Evolutionary conservation across 192 early-diverging fungal genomes (phyloP).

Genomic region (Rhizoclosmatium globosum): DNA sequence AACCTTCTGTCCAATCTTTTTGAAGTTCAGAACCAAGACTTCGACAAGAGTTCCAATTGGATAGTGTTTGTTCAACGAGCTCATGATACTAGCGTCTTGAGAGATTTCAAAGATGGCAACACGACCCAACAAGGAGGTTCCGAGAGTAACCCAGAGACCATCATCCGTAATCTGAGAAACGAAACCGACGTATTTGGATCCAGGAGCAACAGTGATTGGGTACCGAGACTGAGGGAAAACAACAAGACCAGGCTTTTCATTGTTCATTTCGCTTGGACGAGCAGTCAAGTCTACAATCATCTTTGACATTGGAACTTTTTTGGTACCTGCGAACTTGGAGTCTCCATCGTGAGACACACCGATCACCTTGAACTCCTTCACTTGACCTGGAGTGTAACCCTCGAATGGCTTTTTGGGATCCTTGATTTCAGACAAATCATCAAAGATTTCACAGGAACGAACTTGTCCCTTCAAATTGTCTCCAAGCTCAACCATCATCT

Average conservation of each 20-base stretch:
- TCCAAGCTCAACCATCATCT: constrained; percentile 70
- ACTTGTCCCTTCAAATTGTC: constrained; percentile 77
- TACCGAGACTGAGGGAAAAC: constrained; percentile 13
- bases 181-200: constrained; percentile 45
- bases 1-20: constrained; percentile 19
- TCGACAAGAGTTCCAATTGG: constrained; percentile 40
- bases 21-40: constrained; percentile 40
- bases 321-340: constrained; percentile 19
- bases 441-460: constrained; percentile 75
- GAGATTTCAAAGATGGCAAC: constrained; percentile 46
- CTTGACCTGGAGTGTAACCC: constrained; percentile 45
- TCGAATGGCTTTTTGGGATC: constrained; percentile 52
- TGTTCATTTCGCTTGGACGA: constrained; percentile 47
- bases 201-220: constrained; percentile 38
- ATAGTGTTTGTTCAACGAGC: constrained; percentile 44
- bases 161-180: constrained; percentile 47
- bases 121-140: constrained; percentile 46
- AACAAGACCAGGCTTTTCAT: constrained; percentile 39
- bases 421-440: constrained; percentile 46
- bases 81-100: constrained; percentile 32
- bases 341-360: constrained; percentile 69
- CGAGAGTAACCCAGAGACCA: constrained; percentile 52
- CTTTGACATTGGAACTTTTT: constrained; percentile 40
- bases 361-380: constrained; percentile 70
- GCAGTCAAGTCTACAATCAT: constrained; percentile 70